phyloP scores from a whole-genome alignment of 345 rosid species.

The Draba incana region DNA sequence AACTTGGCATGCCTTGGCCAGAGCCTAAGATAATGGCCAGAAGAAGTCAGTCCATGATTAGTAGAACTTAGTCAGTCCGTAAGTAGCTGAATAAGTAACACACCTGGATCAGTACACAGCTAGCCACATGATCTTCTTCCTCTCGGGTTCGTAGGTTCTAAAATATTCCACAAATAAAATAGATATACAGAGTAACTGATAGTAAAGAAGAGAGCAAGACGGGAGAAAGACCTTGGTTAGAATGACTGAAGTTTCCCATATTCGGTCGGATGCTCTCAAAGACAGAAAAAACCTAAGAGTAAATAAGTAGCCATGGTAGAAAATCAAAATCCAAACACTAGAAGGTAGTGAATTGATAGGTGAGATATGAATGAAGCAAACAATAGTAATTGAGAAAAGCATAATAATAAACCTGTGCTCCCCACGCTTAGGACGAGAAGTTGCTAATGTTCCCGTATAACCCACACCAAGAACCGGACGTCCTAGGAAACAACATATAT shows the following conservation, averaged over 20 bases:
- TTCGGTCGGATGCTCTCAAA: slow-evolving; percentile 64
- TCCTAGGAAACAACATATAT: too few relatives aligned
- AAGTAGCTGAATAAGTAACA: slow-evolving; percentile 10
- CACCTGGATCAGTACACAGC: slow-evolving; percentile 71
- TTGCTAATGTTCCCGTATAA: slow-evolving; percentile 78
- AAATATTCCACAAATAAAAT: not conserved
- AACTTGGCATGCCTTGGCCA: slow-evolving; percentile 81
- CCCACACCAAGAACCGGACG: slow-evolving; percentile 84
- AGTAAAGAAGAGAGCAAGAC: not conserved
- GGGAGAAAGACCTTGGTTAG: slow-evolving; percentile 61
- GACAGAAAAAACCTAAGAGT: slow-evolving; percentile 70
- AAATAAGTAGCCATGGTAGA: not conserved
- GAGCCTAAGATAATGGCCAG: slow-evolving; percentile 56
- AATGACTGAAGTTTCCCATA: slow-evolving; percentile 66
- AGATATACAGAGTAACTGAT: slow-evolving; percentile 4
- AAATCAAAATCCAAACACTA: not conserved
- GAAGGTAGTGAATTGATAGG: not conserved
- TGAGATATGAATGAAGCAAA: slow-evolving; percentile 15
- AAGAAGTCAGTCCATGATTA: not conserved
- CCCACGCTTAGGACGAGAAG: slow-evolving; percentile 66
- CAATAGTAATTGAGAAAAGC: not conserved
- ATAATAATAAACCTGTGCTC: slow-evolving; percentile 63
- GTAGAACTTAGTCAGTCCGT: not conserved
- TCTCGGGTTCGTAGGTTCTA: slow-evolving; percentile 75
- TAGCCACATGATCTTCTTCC: slow-evolving; percentile 83